Evolutionary conservation across 2,329 filamentous ascomycete species (phyloP).

Genomic region (Fusarium denticulatum): DNA sequence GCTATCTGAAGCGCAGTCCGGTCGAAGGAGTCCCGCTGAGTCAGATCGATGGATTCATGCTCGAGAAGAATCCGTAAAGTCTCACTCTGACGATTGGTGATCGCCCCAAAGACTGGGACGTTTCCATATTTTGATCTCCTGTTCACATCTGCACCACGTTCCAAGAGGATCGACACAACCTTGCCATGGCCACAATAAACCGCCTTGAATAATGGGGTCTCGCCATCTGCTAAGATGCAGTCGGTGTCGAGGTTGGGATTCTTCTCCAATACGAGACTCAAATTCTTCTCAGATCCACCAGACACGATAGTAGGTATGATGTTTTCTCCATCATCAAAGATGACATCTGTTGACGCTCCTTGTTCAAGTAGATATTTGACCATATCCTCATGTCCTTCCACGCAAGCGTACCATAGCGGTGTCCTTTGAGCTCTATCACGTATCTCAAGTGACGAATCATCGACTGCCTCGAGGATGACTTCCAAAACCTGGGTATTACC

Average conservation of each 20-base stretch:
- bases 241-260: constrained; percentile 26
- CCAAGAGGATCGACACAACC: constrained; percentile 17
- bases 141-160: constrained; percentile 27
- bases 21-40: constrained; percentile 16
- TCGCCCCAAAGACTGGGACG: constrained; percentile 21
- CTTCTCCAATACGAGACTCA: constrained; percentile 23
- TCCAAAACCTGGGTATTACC: constrained; percentile 25
- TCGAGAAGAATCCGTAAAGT: constrained; percentile 10
- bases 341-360: constrained; percentile 13
- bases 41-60: constrained; percentile 16
- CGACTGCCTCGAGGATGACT: not conserved
- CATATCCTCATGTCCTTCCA: constrained; percentile 22
- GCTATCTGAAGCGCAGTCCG: constrained; percentile 21
- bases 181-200: not conserved
- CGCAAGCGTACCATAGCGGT: constrained; percentile 27
- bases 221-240: not conserved
- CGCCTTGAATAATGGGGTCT: constrained; percentile 22
- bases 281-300: constrained; percentile 18
- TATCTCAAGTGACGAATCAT: constrained; percentile 14
- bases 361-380: constrained; percentile 26
- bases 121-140: constrained; percentile 5
- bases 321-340: constrained; percentile 14
- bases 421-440: constrained; percentile 16
- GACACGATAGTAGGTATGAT: constrained; percentile 15
- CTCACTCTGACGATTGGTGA: constrained; percentile 8